Conservation (phyloP, 176 grass and related monocot genomes). For the Carex scoparia region DNA sequence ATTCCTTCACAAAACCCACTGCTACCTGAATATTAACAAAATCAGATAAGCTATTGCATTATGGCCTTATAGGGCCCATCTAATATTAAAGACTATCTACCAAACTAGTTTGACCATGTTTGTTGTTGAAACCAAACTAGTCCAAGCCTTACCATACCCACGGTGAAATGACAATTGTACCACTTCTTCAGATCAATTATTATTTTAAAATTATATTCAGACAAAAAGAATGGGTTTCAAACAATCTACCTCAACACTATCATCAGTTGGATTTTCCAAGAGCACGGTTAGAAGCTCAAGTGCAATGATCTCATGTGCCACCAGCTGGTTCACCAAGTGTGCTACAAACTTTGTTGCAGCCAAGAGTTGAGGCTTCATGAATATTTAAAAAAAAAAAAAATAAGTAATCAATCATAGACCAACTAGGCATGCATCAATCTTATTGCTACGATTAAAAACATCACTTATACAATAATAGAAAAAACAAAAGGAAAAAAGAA, state of each 20-base stretch:
- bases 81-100: background rate
- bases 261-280: slow-evolving; percentile 92
- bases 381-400: background rate
- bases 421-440: background rate
- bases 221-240: background rate
- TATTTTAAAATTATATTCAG: background rate
- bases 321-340: slow-evolving; percentile 95
- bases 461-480: background rate
- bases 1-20: slow-evolving; percentile 92
- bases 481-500: background rate
- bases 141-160: background rate
- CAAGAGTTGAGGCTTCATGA: slow-evolving; percentile 77
- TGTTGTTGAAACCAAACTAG: background rate
- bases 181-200: background rate
- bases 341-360: slow-evolving; percentile 94
- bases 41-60: background rate
- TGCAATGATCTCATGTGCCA: slow-evolving; percentile 69
- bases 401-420: background rate
- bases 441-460: background rate
- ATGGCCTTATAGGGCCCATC: background rate
- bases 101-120: background rate
- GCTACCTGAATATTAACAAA: slow-evolving; percentile 45
- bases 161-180: background rate
- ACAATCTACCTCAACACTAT: slow-evolving; percentile 70
- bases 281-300: slow-evolving; percentile 87